phyloP scores from a whole-genome alignment of 2,329 filamentous ascomycete genomes.

The Beauveria bassiana region DNA sequence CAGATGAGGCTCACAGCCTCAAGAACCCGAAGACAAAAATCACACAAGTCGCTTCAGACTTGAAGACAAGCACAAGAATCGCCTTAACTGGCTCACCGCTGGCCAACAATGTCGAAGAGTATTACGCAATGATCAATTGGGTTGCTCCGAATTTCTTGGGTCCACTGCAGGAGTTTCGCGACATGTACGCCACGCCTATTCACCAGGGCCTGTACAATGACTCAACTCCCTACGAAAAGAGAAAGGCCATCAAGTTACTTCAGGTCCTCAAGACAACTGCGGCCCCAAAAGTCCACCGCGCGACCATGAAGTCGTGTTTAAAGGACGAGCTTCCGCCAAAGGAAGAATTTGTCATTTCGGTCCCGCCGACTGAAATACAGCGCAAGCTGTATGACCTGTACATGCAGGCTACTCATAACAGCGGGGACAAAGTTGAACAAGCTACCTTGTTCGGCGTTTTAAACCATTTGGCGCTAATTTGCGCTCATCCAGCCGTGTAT shows the following conservation, averaged over 20 bases:
- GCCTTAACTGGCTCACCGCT: slow-evolving; percentile 83
- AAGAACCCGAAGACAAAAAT: slow-evolving; percentile 56
- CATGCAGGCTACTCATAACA: slow-evolving; percentile 19
- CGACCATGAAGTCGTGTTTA: slow-evolving; percentile 57
- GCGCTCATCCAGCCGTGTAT: slow-evolving; percentile 46
- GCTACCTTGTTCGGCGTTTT: slow-evolving; percentile 28
- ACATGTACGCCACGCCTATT: slow-evolving; percentile 67
- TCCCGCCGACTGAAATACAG: slow-evolving; percentile 64
- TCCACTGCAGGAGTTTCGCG: slow-evolving; percentile 56
- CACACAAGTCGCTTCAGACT: slow-evolving; percentile 44
- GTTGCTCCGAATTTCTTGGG: slow-evolving; percentile 74
- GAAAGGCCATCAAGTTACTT: slow-evolving; percentile 57
- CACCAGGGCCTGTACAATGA: slow-evolving; percentile 61
- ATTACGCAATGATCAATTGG: slow-evolving; percentile 84
- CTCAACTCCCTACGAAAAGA: slow-evolving; percentile 47
- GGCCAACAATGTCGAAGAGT: slow-evolving; percentile 76
- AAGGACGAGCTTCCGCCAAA: slow-evolving; percentile 64
- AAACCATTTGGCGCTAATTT: slow-evolving; percentile 37
- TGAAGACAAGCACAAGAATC: slow-evolving; percentile 64
- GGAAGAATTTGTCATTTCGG: slow-evolving; percentile 70
- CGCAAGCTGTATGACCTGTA: slow-evolving; percentile 49
- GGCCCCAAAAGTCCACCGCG: slow-evolving; percentile 69
- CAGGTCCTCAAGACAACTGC: slow-evolving; percentile 64
- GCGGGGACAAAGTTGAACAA: slow-evolving; percentile 7
- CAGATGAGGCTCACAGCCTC: slow-evolving; percentile 76